These are phyloP conservation scores for Emergomyces pasteurianus DNA, from an alignment of 2,329 filamentous ascomycete genomes.

Conservation along the genomic window DNA sequence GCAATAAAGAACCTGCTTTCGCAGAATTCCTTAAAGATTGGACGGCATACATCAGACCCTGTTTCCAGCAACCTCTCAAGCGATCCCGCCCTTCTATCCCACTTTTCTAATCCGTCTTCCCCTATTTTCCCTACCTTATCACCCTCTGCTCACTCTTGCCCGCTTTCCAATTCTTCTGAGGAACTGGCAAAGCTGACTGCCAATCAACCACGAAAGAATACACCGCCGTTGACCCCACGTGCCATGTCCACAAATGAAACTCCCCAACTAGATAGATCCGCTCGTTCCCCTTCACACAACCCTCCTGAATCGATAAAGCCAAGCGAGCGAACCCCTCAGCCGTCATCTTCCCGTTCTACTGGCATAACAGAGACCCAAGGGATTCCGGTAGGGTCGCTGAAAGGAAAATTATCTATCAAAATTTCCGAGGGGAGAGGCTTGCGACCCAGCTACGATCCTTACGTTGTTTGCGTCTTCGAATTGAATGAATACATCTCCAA, in stretches of 20 bases:
- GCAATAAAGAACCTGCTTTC: conserved; percentile 34
- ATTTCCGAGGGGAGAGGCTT: conserved; percentile 77
- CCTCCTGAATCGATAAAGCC: conserved; percentile 15
- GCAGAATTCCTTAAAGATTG: conserved; percentile 23
- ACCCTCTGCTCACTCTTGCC: conserved; percentile 27
- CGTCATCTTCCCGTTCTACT: conserved; percentile 10
- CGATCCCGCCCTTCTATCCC: conserved; percentile 52
- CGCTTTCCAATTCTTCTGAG: conserved; percentile 32
- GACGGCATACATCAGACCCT: conserved; percentile 34
- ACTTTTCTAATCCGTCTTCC: conserved; percentile 57
- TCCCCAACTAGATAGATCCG: conserved; percentile 18
- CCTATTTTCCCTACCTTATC: conserved; percentile 38
- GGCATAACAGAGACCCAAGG: conserved; percentile 26
- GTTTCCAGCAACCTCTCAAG: conserved; percentile 55
- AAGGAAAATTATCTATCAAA: conserved; percentile 81
- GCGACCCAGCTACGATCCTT: conserved; percentile 73
- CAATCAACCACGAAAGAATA: conserved; percentile 63
- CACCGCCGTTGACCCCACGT: conserved; percentile 78
- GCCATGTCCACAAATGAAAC: conserved; percentile 66
- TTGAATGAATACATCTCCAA: conserved; percentile 92
- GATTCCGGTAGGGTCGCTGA: conserved; percentile 57
- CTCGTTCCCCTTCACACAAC: conserved; percentile 14
- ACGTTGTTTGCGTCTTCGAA: conserved; percentile 94
- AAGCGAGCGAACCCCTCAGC: conserved; percentile 10
- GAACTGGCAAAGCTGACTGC: conserved; percentile 62